A percentile compares a stretch with the other conserved stretches of the same genome.
These are phyloP conservation scores for Alternaria sp. DNA, from an alignment of 2,329 filamentous ascomycete species.

Conservation along the genomic window DNA sequence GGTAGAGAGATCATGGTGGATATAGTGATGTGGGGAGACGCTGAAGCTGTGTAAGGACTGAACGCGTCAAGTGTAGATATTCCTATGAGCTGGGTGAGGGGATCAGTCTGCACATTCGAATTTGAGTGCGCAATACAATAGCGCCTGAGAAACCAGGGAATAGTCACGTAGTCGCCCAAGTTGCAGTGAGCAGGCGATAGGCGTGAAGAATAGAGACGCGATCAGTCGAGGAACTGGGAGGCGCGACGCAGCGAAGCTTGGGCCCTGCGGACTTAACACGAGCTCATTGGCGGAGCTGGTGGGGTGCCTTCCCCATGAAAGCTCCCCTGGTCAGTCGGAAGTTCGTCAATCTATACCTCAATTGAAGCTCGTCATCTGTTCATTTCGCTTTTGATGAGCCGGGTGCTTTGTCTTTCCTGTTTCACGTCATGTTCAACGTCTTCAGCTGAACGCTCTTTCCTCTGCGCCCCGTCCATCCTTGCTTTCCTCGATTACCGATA, in stretches of 20 bases:
- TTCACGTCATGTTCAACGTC: background rate
- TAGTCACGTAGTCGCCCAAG: background rate
- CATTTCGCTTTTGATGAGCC: background rate
- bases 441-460: background rate
- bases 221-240: background rate
- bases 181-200: background rate
- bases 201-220: background rate
- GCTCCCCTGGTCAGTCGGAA: slow-evolving; percentile 22
- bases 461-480: background rate
- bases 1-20: slow-evolving; percentile 51
- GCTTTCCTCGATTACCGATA: background rate
- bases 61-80: background rate
- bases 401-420: background rate
- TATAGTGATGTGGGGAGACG: background rate
- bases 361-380: background rate
- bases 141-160: background rate
- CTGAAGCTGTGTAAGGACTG: background rate
- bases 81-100: background rate
- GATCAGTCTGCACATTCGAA: background rate
- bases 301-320: slow-evolving; percentile 16
- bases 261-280: slow-evolving; percentile 17
- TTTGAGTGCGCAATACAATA: background rate
- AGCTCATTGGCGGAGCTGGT: slow-evolving; percentile 19
- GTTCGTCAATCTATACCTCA: slow-evolving; percentile 1
- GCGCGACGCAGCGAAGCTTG: slow-evolving; percentile 11